Percentiles rank a stretch among this genome's conserved stretches.
Evolutionary conservation across 2,329 filamentous ascomycete species (phyloP).

Genomic region (Fonsecaea nubica): DNA sequence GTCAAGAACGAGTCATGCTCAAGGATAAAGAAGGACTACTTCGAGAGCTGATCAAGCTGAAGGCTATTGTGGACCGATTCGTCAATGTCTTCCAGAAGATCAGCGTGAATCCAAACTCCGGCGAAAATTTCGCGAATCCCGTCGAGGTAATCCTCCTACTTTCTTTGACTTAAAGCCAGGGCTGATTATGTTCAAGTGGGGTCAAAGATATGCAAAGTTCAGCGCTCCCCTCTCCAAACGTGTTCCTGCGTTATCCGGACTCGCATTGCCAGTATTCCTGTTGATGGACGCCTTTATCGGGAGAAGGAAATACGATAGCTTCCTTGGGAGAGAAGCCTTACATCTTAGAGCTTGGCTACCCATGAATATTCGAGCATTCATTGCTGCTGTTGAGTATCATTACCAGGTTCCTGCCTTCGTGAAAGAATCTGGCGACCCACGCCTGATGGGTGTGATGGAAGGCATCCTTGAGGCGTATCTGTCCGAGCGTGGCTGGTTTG

Average conservation of each 20-base stretch:
- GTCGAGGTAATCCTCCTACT: slow-evolving; percentile 22
- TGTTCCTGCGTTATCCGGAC: slow-evolving; percentile 28
- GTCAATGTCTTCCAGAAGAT: slow-evolving; percentile 32
- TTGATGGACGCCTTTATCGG: slow-evolving; percentile 32
- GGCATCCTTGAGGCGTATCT: slow-evolving; percentile 30
- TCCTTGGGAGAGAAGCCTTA: slow-evolving; percentile 22
- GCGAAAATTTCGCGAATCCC: slow-evolving; percentile 32
- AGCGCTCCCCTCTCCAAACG: slow-evolving; percentile 28
- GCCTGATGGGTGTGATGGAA: slow-evolving; percentile 32
- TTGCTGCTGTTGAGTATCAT: slow-evolving; percentile 32
- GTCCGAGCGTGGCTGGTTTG: slow-evolving; percentile 29
- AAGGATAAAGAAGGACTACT: slow-evolving; percentile 30
- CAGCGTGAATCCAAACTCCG: slow-evolving; percentile 29
- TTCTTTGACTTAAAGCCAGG: not conserved
- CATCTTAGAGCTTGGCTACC: slow-evolving; percentile 30
- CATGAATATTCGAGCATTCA: slow-evolving; percentile 31
- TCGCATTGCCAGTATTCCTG: slow-evolving; percentile 29
- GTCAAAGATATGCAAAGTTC: slow-evolving; percentile 33
- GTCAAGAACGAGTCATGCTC: slow-evolving; percentile 30
- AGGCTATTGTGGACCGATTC: slow-evolving; percentile 29
- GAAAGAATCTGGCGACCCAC: slow-evolving; percentile 29
- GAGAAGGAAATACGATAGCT: slow-evolving; percentile 21
- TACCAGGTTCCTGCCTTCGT: slow-evolving; percentile 26
- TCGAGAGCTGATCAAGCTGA: slow-evolving; percentile 28
- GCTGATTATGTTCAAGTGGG: slow-evolving; percentile 22